Base-by-base conservation (phyloP, 2,329 filamentous ascomycete species). In the Cladosporium austrohemisphaericum region DNA sequence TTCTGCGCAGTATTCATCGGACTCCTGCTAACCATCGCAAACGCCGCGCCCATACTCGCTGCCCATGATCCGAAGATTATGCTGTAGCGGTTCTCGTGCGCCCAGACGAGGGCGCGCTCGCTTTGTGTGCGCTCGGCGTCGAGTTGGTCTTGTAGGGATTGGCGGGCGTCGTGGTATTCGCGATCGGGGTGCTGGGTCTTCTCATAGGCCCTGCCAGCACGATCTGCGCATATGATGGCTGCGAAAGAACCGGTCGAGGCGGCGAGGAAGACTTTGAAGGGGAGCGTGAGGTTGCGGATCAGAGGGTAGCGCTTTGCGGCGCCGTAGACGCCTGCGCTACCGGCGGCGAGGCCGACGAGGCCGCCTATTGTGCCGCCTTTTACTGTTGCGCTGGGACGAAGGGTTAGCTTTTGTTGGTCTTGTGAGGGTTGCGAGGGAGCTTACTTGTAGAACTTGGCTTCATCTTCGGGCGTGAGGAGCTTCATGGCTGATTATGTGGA, bases 401-500 rank as follows among this genome's bases (percentile, higher is more conserved):
- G 31, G 3, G 44, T 47, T 31, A 47, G 44, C 49, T 51, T 47
- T 45, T 37, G 16, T 29, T 22, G 20, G 26, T 18, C 14, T 25
- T 37, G 25, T 20, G 19, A 9, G 19, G n/a, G n/a, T 18, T 26
- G 36, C 6, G 16, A 3, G 46, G 38, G 43, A 47, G 46, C 72
- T 46, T 71, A 83, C 80, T 76, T 73, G 80, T 94, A 95, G 79
- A 96, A 91, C 45, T 80, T 87, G 53, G 77, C 69, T 73, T 96
- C 91, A 74, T 96, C 88, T 80, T 96, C 89, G 68, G 91, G 89
- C 61, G 87, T 94, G 67, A 97, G 79, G 66, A 97, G 77, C 85
- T 96, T 97, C 93, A 97, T 98, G 56, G 32, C 59, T 49, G 19
- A 43, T 77, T 70, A 23, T 23, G 18, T 52, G 38, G 16, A 25